A percentile compares a stretch with the other conserved stretches of the same genome.
phyloP scores from a whole-genome alignment of 1,284 basidiomycete genomes.

The Moniliophthora roreri region DNA sequence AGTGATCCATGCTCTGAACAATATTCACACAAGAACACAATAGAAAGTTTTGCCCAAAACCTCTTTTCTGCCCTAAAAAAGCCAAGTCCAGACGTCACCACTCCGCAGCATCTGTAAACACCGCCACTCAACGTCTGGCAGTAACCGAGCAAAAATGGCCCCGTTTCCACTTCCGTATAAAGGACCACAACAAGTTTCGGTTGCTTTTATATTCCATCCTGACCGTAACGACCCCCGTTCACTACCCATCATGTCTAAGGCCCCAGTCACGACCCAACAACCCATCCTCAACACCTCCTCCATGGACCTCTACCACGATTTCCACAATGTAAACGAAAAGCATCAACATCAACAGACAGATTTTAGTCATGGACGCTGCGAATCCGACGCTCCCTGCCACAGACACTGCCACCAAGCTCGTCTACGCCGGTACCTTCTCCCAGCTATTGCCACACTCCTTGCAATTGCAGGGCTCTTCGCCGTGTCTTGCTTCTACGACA shows the following conservation, averaged over 20 bases:
- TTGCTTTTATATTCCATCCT: too few species aligned
- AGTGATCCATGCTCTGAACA: too few species aligned
- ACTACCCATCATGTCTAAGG: conserved; percentile 3
- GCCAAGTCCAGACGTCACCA: too few species aligned
- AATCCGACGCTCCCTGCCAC: conserved; percentile 19
- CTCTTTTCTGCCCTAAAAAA: too few species aligned
- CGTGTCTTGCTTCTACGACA: conserved; percentile 29
- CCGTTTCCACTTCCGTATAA: too few species aligned
- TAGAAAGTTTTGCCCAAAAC: too few species aligned
- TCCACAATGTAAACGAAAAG: conserved; percentile 15
- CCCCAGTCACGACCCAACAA: conserved; percentile 8
- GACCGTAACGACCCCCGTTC: not conserved
- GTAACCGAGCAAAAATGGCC: too few species aligned
- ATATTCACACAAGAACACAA: too few species aligned
- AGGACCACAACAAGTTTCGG: too few species aligned
- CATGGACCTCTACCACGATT: conserved; percentile 12
- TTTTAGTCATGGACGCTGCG: conserved; percentile 6
- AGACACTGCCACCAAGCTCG: conserved; percentile 36
- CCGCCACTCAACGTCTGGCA: too few species aligned
- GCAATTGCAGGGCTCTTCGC: conserved; percentile 29
- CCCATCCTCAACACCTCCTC: conserved; percentile 1
- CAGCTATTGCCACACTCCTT: conserved; percentile 29
- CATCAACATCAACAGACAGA: conserved; percentile 11
- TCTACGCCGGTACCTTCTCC: conserved; percentile 32
- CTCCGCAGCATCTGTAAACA: too few species aligned